These are phyloP conservation scores for Vigna mungo DNA, from an alignment of 306 rosid genomes.

Conservation along the genomic window DNA sequence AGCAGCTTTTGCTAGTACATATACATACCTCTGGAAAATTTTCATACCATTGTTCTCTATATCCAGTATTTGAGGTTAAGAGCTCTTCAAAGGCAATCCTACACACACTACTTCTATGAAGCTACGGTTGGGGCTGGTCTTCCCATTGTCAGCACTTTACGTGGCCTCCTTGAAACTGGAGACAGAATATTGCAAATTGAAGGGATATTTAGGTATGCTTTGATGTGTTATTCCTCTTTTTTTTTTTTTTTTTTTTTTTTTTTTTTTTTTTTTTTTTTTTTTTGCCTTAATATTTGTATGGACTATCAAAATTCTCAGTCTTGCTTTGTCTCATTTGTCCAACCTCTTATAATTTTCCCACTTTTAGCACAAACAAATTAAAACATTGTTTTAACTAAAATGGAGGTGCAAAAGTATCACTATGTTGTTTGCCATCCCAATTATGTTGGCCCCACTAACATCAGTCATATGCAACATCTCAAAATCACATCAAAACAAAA, in stretches of 20 bases:
- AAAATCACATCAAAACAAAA: no score
- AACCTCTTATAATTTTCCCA: conserved; percentile 4
- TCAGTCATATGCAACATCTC: no score
- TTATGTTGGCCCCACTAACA: no score
- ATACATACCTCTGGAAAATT: conserved; percentile 9
- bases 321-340: conserved; percentile 10
- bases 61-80: conserved; percentile 87
- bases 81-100: conserved; percentile 97
- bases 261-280: not conserved
- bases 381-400: not conserved
- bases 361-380: conserved; percentile 16
- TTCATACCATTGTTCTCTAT: conserved; percentile 33
- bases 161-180: conserved; percentile 97
- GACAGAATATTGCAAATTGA: conserved; percentile 95
- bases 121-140: conserved; percentile 99
- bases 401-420: no score
- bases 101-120: conserved; percentile 96
- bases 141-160: conserved; percentile 89
- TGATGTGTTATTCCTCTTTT: conserved; percentile 19
- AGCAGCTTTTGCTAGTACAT: conserved; percentile 23
- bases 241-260: not conserved
- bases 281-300: conserved; percentile 49
- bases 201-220: conserved; percentile 88
- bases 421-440: no score
- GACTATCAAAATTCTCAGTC: conserved; percentile 40